Conservation (phyloP, 768 basidiomycete genomes). For the Xerocomus potaroensis region DNA sequence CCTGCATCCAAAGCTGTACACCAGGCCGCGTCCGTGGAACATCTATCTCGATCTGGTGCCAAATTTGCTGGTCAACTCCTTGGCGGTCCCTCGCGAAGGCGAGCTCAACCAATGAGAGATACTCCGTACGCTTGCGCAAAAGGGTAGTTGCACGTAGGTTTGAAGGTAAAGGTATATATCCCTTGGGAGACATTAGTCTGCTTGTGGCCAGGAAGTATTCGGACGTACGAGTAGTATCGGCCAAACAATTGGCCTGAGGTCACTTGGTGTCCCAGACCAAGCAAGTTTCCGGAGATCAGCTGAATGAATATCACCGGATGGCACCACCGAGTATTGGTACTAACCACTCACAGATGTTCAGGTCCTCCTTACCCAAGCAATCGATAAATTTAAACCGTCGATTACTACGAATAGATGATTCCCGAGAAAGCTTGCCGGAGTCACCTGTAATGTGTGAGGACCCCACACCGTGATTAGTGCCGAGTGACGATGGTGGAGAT, state of each 20-base stretch:
- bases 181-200: constrained; percentile 43
- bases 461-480: constrained; percentile 7
- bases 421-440: constrained; percentile 61
- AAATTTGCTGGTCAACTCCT: constrained; percentile 91
- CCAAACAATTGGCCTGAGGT: constrained; percentile 91
- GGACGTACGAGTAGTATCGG: constrained; percentile 80
- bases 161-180: constrained; percentile 85
- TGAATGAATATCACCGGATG: constrained; percentile 23
- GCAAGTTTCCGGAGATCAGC: constrained; percentile 86
- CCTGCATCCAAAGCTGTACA: constrained; percentile 86
- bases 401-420: constrained; percentile 74
- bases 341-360: constrained; percentile 67
- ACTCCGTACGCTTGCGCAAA: constrained; percentile 89
- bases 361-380: constrained; percentile 69
- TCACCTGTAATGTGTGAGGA: constrained; percentile 24
- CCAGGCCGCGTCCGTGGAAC: constrained; percentile 95
- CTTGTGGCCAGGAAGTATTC: not conserved
- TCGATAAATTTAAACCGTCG: constrained; percentile 78
- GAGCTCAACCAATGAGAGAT: constrained; percentile 81
- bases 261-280: constrained; percentile 90
- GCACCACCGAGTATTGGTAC: not conserved
- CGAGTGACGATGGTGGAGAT: constrained; percentile 4
- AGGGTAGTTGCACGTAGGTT: constrained; percentile 72
- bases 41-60: constrained; percentile 99
- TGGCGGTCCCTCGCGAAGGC: constrained; percentile 85